phyloP scores from a whole-genome alignment of 192 early-diverging fungal genomes.

The Glomus cerebriforme region DNA sequence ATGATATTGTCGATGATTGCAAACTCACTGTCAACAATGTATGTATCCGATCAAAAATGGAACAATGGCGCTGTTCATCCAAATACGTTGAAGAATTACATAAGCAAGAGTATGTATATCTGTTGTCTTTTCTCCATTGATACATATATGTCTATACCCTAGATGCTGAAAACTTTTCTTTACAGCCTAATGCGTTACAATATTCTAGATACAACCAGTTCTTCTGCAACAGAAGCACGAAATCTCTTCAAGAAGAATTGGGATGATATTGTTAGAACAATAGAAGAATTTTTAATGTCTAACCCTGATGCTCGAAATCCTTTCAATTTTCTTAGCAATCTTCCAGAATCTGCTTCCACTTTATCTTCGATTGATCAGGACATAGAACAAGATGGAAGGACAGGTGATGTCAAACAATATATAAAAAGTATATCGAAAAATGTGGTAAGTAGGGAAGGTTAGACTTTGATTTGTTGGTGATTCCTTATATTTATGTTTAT shows the following conservation, averaged over 20 bases:
- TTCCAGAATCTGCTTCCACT: no score
- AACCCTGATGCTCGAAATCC: no score
- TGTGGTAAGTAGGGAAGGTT: no score
- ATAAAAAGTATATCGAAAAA: no score
- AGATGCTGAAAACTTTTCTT: slow-evolving; percentile 7
- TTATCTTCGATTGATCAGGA: no score
- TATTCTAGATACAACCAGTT: slow-evolving; percentile 20
- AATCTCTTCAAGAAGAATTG: not conserved
- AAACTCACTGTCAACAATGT: slow-evolving; percentile 12
- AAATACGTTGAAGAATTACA: slow-evolving; percentile 17
- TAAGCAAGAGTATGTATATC: slow-evolving; percentile 11
- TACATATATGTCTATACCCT: not conserved
- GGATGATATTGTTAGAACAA: not conserved
- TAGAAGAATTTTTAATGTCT: not conserved
- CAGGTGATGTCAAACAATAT: no score
- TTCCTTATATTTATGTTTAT: no score
- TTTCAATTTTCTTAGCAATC: no score
- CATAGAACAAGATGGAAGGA: no score
- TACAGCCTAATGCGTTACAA: slow-evolving; percentile 20
- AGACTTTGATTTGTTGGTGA: no score
- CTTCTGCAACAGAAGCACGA: not conserved
- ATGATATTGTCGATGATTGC: not conserved
- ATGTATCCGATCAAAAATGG: slow-evolving; percentile 16
- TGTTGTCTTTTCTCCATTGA: not conserved
- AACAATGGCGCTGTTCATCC: not conserved